phyloP scores from a whole-genome alignment of 2,329 filamentous ascomycete genomes.

The Calonectria leucothoes region DNA sequence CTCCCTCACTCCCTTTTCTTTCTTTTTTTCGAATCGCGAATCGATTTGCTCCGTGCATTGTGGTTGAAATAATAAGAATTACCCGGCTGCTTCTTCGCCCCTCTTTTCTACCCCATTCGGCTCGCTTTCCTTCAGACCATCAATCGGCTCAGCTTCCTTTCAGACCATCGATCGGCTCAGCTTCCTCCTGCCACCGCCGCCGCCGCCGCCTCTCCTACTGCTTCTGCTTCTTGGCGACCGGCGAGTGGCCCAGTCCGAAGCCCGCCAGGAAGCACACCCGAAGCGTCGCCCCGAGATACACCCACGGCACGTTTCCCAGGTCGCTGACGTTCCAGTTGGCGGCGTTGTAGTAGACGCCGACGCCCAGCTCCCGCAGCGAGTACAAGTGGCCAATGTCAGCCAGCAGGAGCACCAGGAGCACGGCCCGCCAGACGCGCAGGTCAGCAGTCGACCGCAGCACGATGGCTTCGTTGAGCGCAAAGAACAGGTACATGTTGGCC shows the following conservation, averaged over 20 bases:
- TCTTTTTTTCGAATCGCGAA: not conserved
- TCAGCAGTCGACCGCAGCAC: conserved; percentile 78
- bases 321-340: conserved; percentile 74
- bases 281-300: conserved; percentile 73
- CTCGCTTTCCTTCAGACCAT: not conserved
- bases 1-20: not conserved
- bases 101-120: not conserved
- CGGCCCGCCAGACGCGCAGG: conserved; percentile 74
- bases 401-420: conserved; percentile 75
- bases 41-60: not conserved
- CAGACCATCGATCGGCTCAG: not conserved
- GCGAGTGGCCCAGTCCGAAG: conserved; percentile 58
- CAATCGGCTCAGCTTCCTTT: not conserved
- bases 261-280: conserved; percentile 69
- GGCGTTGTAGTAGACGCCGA: conserved; percentile 72
- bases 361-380: conserved; percentile 70
- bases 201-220: conserved; percentile 26
- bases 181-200: not conserved
- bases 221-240: conserved; percentile 39
- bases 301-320: conserved; percentile 76
- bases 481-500: conserved; percentile 81
- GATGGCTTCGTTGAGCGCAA: conserved; percentile 81
- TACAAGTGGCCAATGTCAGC: conserved; percentile 84
- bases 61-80: not conserved
- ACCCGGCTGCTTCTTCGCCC: not conserved